Percentiles rank a stretch among this genome's conserved stretches.
phyloP scores from a whole-genome alignment of 768 basidiomycete genomes.

The Dictyophora rubrovolvata region DNA sequence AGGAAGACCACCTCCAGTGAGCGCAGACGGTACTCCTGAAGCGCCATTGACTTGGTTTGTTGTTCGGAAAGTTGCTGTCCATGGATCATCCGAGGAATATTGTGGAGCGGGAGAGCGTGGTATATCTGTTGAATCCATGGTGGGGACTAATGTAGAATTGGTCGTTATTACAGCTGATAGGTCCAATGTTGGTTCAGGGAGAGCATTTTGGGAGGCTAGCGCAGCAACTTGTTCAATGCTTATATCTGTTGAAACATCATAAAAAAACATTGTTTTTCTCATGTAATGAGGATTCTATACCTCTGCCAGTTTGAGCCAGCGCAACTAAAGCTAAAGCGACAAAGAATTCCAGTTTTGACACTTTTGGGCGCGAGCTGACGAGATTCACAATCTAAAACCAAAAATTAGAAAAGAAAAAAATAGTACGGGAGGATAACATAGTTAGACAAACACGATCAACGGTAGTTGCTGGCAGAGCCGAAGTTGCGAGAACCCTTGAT shows the following conservation, averaged over 20 bases:
- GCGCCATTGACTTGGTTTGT: conserved; percentile 15
- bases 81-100: conserved; percentile 61
- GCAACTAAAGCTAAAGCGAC: conserved; percentile 83
- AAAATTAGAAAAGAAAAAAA: conserved; percentile 1
- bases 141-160: conserved; percentile 34
- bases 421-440: neutral
- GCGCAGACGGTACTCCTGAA: conserved; percentile 44
- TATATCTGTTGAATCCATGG: conserved; percentile 20
- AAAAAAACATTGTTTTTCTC: neutral
- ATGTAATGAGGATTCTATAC: conserved; percentile 26
- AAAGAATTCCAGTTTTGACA: conserved; percentile 86
- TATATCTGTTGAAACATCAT: conserved; percentile 40
- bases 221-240: conserved; percentile 76
- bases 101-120: conserved; percentile 36
- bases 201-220: conserved; percentile 64
- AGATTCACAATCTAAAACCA: conserved; percentile 71
- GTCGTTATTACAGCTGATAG: conserved; percentile 47
- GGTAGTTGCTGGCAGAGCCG: conserved; percentile 68
- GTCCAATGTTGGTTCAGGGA: conserved; percentile 66
- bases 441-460: conserved; percentile 60
- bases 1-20: conserved; percentile 64
- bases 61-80: conserved; percentile 19
- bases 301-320: conserved; percentile 73
- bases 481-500: conserved; percentile 69
- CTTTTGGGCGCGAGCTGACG: conserved; percentile 67